Evolutionary conservation across 2,329 filamentous ascomycete species (phyloP).

Genomic region (Mycosphaerella sp.): DNA sequence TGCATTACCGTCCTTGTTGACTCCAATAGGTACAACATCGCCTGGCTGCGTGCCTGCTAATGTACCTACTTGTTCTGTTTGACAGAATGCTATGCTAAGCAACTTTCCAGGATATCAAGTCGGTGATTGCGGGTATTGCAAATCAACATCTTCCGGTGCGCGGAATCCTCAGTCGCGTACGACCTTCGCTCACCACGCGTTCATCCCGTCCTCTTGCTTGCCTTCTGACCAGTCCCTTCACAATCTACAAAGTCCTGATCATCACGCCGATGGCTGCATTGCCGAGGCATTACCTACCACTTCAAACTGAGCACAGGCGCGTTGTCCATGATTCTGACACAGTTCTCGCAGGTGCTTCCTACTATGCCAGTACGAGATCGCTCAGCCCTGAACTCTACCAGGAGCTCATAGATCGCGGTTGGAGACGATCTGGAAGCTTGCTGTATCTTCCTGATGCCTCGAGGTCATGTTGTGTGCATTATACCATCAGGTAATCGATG

Average conservation of each 20-base stretch:
- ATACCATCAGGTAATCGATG: constrained; percentile 56
- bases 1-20: constrained; percentile 26
- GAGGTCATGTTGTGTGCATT: constrained; percentile 85
- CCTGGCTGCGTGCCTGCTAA: constrained; percentile 8
- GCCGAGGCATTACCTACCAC: constrained; percentile 1
- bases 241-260: not conserved
- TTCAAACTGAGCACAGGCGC: not conserved
- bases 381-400: constrained; percentile 65
- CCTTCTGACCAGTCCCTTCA: not conserved
- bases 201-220: not conserved
- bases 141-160: constrained; percentile 41
- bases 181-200: constrained; percentile 25
- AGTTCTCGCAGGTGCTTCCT: constrained; percentile 57
- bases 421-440: constrained; percentile 60
- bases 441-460: constrained; percentile 74
- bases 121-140: constrained; percentile 48
- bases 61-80: not conserved
- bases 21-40: constrained; percentile 27
- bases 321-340: not conserved
- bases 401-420: constrained; percentile 64
- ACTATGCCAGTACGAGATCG: constrained; percentile 58
- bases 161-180: constrained; percentile 45
- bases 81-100: constrained; percentile 18
- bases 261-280: not conserved
- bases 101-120: constrained; percentile 41